phyloP scores from a whole-genome alignment of 306 rosid species.

The Sphenostylis stenocarpa region DNA sequence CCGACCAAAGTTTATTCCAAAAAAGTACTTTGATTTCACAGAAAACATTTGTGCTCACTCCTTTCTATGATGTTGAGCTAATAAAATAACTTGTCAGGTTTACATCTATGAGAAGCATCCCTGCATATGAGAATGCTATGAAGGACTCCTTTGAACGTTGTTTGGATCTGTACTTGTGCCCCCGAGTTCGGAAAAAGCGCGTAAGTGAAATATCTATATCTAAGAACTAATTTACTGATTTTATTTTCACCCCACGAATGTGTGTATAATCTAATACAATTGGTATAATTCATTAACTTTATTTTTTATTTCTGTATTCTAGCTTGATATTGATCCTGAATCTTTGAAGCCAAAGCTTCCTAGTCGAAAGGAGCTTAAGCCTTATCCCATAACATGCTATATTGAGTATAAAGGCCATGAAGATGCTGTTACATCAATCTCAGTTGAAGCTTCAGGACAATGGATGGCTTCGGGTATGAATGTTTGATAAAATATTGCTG shows the following conservation, averaged over 20 bases:
- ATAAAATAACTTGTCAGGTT: conserved; percentile 49
- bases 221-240: conserved; percentile 12
- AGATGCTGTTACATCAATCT: conserved; percentile 81
- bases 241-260: background rate
- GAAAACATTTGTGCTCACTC: background rate
- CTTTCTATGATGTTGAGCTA: conserved; percentile 23
- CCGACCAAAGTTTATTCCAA: conserved; percentile 88
- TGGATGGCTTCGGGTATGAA: conserved; percentile 96
- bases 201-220: conserved; percentile 51
- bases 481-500: conserved; percentile 24
- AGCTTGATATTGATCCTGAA: conserved; percentile 91
- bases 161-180: conserved; percentile 88
- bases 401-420: conserved; percentile 86
- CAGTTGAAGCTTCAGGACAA: conserved; percentile 81
- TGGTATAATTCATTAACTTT: background rate
- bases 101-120: conserved; percentile 79
- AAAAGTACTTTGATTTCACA: conserved; percentile 51
- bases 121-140: conserved; percentile 84
- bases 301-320: conserved; percentile 32
- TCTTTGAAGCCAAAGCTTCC: conserved; percentile 95
- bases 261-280: background rate
- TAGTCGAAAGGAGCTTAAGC: conserved; percentile 79
- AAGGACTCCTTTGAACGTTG: conserved; percentile 83
- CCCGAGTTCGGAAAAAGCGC: conserved; percentile 84
- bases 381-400: conserved; percentile 76